Evolutionary conservation across 2,329 filamentous ascomycete species (phyloP).

Genomic region (Ceratocystis albifundus): DNA sequence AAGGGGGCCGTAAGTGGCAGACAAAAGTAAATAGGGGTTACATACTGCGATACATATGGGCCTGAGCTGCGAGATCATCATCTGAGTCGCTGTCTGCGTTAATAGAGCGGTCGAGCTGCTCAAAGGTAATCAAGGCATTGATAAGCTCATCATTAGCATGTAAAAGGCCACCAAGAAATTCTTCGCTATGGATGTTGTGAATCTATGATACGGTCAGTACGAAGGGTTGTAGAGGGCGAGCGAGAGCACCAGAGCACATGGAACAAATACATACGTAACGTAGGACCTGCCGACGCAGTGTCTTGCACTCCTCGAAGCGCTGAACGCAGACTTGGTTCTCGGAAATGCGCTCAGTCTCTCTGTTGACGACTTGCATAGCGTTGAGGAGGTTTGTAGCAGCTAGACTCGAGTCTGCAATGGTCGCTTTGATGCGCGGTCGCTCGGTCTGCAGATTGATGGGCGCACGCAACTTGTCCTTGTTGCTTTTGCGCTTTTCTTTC

Average conservation of each 20-base stretch:
- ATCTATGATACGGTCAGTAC: conserved; percentile 42
- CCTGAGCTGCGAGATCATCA: conserved; percentile 55
- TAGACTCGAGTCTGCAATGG: conserved; percentile 82
- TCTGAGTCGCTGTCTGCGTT: conserved; percentile 63
- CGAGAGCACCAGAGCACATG: background rate
- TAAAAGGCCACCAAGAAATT: conserved; percentile 82
- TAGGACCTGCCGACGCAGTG: conserved; percentile 68
- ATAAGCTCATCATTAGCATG: conserved; percentile 96
- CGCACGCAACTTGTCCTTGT: conserved; percentile 45
- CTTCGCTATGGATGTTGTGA: conserved; percentile 77
- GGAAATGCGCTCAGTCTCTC: conserved; percentile 77
- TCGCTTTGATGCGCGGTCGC: conserved; percentile 72
- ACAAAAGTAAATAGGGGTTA: conserved; percentile 18
- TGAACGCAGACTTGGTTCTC: conserved; percentile 65
- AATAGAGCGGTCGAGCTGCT: conserved; percentile 80
- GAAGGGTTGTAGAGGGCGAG: background rate
- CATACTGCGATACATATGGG: conserved; percentile 51
- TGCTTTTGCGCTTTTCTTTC: conserved; percentile 35
- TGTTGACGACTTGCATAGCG: conserved; percentile 76
- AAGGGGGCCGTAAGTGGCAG: background rate
- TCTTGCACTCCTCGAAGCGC: conserved; percentile 78
- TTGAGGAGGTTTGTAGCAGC: conserved; percentile 87
- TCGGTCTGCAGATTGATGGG: conserved; percentile 78
- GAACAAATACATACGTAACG: conserved; percentile 53
- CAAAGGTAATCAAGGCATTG: conserved; percentile 81